Base-by-base conservation (phyloP, 768 basidiomycete genomes). In the Termitomyces sp. region DNA sequence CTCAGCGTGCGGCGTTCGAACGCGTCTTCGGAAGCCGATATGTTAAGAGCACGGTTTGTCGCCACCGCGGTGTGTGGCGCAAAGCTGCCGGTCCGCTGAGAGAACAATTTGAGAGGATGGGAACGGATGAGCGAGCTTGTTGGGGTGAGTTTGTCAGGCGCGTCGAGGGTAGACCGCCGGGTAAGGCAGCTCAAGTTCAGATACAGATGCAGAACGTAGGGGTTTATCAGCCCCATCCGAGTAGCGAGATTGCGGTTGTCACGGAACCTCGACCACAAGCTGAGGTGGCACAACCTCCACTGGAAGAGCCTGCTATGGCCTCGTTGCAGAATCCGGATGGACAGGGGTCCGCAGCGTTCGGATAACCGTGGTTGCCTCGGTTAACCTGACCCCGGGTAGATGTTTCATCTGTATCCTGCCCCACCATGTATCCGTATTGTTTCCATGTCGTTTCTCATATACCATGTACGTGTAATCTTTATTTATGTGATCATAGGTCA, bases 1-100 rank as follows among this genome's bases (percentile, higher is more conserved):
- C 84, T 3, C 87, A 88, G 63, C 81, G 80, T n/a, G 72, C 72
- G 1, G 85, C 86, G 6, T 88, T 88, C 57, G 84, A 87, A 66
- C 82, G 83, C 43, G 82, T 87, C 39, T 89, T 89, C 68, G 83
- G 84, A 34, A 83, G 79, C 61, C 76, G 85, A 31, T 88, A 88
- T 64, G 85, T 88, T 34, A 88, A 88, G 70, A 84, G 83, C 64
- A 88, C 87, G 0, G 83, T 88, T 16, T 87, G 86, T 66, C 79
- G 86, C 13, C 86, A 87, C 63, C 78, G 85, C n/a, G 83, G 82
- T 0, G 79, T 86, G 43, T 88, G 87, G 80, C 74, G 81, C 56
- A 79, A 81, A 59, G 85, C 87, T 2, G 77, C 76, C 31, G 68
- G 69, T 46, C 67, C 65, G 7, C 62, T 86, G 53, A 72, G 79